Conservation (phyloP, 495 filamentous ascomycete species). For the Penicillium chermesinum region DNA sequence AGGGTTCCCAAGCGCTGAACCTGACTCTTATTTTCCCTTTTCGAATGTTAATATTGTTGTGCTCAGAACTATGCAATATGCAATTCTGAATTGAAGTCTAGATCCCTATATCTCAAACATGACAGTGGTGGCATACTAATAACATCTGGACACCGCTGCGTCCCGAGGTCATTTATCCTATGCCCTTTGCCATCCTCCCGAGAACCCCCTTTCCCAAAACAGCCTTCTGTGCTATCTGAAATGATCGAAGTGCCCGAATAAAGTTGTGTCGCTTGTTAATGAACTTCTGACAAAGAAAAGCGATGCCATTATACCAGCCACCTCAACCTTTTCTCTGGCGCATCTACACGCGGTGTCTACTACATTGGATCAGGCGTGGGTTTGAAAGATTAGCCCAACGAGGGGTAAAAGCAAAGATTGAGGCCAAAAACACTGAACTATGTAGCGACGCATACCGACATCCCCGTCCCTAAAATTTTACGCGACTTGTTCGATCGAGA, state of each 20-base stretch:
- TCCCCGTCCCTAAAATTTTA: constrained; percentile 26
- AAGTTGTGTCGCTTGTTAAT: constrained; percentile 6
- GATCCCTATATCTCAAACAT: too few species aligned
- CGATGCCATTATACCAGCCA: constrained; percentile 9
- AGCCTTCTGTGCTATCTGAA: too few species aligned
- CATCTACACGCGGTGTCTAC: constrained; percentile 9
- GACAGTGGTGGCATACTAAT: too few species aligned
- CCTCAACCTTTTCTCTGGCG: constrained; percentile 28
- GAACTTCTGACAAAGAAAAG: constrained; percentile 10
- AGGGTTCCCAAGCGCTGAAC: too few species aligned
- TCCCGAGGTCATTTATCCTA: too few species aligned
- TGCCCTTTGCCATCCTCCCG: too few species aligned
- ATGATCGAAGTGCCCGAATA: background rate
- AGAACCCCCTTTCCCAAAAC: too few species aligned
- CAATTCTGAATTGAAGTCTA: too few species aligned
- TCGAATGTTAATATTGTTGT: too few species aligned
- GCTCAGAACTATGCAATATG: too few species aligned
- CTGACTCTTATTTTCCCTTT: too few species aligned
- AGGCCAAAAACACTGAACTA: constrained; percentile 21
- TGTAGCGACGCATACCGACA: constrained; percentile 19
- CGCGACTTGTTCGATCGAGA: constrained; percentile 30
- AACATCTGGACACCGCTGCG: too few species aligned
- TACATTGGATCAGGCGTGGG: constrained; percentile 30
- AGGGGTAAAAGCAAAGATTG: constrained; percentile 21
- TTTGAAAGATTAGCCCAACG: constrained; percentile 28